Percentiles rank a stretch among this genome's conserved stretches.
phyloP scores from a whole-genome alignment of 805 yeast species.

The Peterozyma toletana region DNA sequence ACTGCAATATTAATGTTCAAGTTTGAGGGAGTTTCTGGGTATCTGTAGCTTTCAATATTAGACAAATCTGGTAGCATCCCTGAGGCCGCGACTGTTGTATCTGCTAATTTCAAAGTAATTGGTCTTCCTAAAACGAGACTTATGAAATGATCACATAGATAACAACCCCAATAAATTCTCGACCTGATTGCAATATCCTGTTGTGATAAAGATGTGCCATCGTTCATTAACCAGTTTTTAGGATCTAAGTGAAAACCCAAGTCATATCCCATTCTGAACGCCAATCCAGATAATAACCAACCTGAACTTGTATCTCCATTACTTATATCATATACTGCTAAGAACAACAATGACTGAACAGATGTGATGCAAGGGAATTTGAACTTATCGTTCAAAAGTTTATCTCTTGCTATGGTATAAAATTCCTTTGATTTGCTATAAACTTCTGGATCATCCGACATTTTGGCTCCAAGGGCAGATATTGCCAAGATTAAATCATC shows the following conservation, averaged over 20 bases:
- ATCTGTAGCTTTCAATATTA: slow-evolving; percentile 55
- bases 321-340: slow-evolving; percentile 57
- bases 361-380: slow-evolving; percentile 44
- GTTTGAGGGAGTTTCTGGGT: slow-evolving; percentile 15
- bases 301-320: slow-evolving; percentile 51
- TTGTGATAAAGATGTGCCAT: slow-evolving; percentile 29
- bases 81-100: slow-evolving; percentile 54
- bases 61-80: slow-evolving; percentile 53
- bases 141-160: slow-evolving; percentile 56
- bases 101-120: slow-evolving; percentile 42
- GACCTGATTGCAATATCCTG: slow-evolving; percentile 50
- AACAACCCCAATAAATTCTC: slow-evolving; percentile 62
- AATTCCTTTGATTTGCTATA: slow-evolving; percentile 33
- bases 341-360: slow-evolving; percentile 48
- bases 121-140: slow-evolving; percentile 55
- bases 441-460: slow-evolving; percentile 35
- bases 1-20: slow-evolving; percentile 28
- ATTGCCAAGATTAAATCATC: slow-evolving; percentile 45
- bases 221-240: slow-evolving; percentile 44
- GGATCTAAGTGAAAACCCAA: slow-evolving; percentile 60
- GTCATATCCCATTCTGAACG: slow-evolving; percentile 59
- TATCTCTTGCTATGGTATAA: slow-evolving; percentile 38
- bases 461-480: slow-evolving; percentile 51
- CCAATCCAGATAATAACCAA: slow-evolving; percentile 59
- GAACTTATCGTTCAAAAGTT: slow-evolving; percentile 28